Evolutionary conservation across 192 early-diverging fungal species (phyloP).

Genomic region (Phlyctochytrium arcticum): DNA sequence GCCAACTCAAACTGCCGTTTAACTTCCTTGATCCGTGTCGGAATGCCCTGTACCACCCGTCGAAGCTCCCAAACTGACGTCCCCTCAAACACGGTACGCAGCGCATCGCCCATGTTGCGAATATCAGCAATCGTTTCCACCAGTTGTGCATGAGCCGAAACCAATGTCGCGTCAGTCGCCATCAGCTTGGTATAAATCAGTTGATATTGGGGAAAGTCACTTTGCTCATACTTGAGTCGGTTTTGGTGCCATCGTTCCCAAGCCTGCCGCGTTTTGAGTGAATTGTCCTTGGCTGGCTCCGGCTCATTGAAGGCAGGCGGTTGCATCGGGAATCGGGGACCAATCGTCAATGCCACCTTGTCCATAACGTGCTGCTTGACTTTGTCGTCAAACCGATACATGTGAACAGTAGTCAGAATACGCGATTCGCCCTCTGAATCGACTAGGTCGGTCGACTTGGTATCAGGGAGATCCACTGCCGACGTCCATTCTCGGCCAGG

Average conservation of each 20-base stretch:
- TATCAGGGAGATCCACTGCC: slow-evolving; percentile 42
- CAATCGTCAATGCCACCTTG: slow-evolving; percentile 37
- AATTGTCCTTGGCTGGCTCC: slow-evolving; percentile 39
- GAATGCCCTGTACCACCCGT: slow-evolving; percentile 41
- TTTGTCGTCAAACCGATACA: slow-evolving; percentile 52
- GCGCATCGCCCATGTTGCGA: slow-evolving; percentile 40
- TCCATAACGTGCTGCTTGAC: slow-evolving; percentile 38
- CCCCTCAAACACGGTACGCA: slow-evolving; percentile 33
- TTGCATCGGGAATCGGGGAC: slow-evolving; percentile 37
- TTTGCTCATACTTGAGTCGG: slow-evolving; percentile 40
- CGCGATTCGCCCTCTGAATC: slow-evolving; percentile 18
- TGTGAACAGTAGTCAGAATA: slow-evolving; percentile 33
- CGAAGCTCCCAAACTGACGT: slow-evolving; percentile 35
- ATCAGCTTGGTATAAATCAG: slow-evolving; percentile 43
- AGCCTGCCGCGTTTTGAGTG: slow-evolving; percentile 37
- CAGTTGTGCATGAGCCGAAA: slow-evolving; percentile 31
- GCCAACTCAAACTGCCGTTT: slow-evolving; percentile 37
- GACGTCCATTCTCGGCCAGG: slow-evolving; percentile 44
- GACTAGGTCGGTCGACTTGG: slow-evolving; percentile 24
- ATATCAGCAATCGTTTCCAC: slow-evolving; percentile 45
- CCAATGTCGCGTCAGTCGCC: slow-evolving; percentile 29
- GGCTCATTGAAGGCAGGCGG: slow-evolving; percentile 32
- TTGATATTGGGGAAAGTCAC: slow-evolving; percentile 43
- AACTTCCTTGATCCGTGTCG: slow-evolving; percentile 40
- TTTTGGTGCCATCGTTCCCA: slow-evolving; percentile 43